Conservation (phyloP, 1,139 yeast genomes). For the Yamadazyma buinensis region DNA sequence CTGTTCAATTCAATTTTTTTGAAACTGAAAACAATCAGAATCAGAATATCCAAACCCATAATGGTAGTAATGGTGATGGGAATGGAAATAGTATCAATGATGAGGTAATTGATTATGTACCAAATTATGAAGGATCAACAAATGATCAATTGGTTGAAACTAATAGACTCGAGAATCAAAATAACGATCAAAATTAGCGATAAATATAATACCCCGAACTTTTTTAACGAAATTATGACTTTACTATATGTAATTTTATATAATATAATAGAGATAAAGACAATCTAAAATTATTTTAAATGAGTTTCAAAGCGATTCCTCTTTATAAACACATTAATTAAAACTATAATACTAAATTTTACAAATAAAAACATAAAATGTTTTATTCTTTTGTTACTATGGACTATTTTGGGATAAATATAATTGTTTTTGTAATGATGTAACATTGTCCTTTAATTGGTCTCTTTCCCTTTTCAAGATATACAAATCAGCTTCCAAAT, state of each 20-base stretch:
- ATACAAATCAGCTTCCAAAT: conserved; percentile 78
- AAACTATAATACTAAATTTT: background rate
- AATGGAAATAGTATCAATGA: conserved; percentile 14
- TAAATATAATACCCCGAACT: no score
- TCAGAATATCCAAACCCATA: no score
- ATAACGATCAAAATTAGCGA: conserved; percentile 3
- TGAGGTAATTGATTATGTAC: conserved; percentile 32
- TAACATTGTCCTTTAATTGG: conserved; percentile 64
- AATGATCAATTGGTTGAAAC: conserved; percentile 22
- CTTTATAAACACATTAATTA: conserved; percentile 2
- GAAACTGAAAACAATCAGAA: conserved; percentile 9
- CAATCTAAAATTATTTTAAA: no score
- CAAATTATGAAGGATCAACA: conserved; percentile 30
- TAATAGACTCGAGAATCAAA: conserved; percentile 1
- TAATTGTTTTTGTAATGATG: conserved; percentile 56
- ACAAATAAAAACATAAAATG: no score
- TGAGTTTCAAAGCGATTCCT: no score
- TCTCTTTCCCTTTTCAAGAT: conserved; percentile 83
- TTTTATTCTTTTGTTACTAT: no score
- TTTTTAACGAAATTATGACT: conserved; percentile 4
- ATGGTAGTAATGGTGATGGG: no score
- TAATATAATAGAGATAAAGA: conserved; percentile 1
- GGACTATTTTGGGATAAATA: conserved; percentile 15
- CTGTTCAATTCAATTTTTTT: conserved; percentile 12
- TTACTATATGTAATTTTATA: conserved; percentile 3